phyloP scores from a whole-genome alignment of 495 filamentous ascomycete genomes.

The Penicillium salamii region DNA sequence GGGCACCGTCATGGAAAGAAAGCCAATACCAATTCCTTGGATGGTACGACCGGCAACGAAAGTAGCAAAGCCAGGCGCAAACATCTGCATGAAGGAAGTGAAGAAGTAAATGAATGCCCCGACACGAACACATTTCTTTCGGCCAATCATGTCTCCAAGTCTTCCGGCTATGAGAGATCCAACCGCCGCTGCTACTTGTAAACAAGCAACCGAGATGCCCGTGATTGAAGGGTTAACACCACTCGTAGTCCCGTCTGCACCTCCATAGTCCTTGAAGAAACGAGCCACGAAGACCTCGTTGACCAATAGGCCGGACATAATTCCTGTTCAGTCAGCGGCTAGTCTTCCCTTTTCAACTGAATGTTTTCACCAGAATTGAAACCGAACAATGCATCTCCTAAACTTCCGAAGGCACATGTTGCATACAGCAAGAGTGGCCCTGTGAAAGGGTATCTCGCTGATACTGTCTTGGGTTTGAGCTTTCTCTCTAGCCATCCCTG shows the following conservation, averaged over 20 bases:
- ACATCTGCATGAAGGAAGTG: constrained; percentile 30
- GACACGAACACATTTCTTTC: constrained; percentile 30
- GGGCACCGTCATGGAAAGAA: constrained; percentile 30
- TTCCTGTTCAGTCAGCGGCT: constrained; percentile 15
- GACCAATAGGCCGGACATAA: constrained; percentile 31
- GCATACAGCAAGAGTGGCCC: constrained; percentile 22
- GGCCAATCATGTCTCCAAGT: constrained; percentile 30
- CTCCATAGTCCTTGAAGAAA: constrained; percentile 29
- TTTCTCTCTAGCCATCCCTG: constrained; percentile 27
- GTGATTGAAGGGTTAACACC: constrained; percentile 29
- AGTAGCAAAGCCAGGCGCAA: constrained; percentile 24
- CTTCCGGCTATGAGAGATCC: constrained; percentile 27
- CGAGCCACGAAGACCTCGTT: constrained; percentile 27
- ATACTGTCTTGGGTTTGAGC: constrained; percentile 25
- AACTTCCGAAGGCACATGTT: constrained; percentile 29
- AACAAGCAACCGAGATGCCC: constrained; percentile 29
- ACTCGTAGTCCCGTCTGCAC: constrained; percentile 20
- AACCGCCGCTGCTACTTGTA: constrained; percentile 29
- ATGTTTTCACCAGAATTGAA: constrained; percentile 25
- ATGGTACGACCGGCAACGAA: constrained; percentile 29
- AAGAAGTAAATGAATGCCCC: constrained; percentile 35
- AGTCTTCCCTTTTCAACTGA: background rate
- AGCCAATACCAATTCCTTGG: constrained; percentile 25
- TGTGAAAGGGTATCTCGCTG: constrained; percentile 25
- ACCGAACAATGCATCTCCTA: constrained; percentile 30